Conservation (phyloP, 441 rosid genomes). For the Pelargonium citronellum region DNA sequence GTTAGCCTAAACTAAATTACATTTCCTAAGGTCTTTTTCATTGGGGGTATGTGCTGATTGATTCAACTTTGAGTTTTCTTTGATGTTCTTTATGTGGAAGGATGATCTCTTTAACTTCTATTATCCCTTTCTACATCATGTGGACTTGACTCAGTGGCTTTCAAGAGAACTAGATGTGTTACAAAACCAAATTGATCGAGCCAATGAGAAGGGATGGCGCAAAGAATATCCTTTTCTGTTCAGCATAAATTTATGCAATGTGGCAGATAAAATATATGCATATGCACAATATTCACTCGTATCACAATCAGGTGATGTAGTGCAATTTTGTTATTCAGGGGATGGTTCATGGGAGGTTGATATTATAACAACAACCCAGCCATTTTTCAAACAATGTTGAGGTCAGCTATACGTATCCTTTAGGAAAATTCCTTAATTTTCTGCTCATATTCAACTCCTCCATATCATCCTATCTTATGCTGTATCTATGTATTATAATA, state of each 20-base stretch:
- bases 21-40: slow-evolving; percentile 10
- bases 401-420: too few species aligned
- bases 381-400: too few species aligned
- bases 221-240: slow-evolving; percentile 79
- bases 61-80: not conserved
- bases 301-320: not conserved
- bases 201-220: slow-evolving; percentile 93
- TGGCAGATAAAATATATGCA: not conserved
- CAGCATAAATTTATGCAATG: not conserved
- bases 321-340: not conserved
- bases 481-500: too few species aligned
- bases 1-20: slow-evolving; percentile 1
- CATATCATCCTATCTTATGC: too few species aligned
- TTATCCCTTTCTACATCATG: slow-evolving; percentile 11
- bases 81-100: slow-evolving; percentile 4
- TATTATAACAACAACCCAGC: too few species aligned
- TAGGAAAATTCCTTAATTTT: too few species aligned
- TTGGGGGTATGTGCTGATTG: not conserved
- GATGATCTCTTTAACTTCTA: slow-evolving; percentile 20
- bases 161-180: slow-evolving; percentile 50
- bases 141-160: slow-evolving; percentile 54
- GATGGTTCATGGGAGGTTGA: not conserved
- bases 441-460: too few species aligned
- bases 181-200: slow-evolving; percentile 56
- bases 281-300: not conserved